These are phyloP conservation scores for Ogataea paradorogensis DNA, from an alignment of 805 yeast species.

Conservation along the genomic window DNA sequence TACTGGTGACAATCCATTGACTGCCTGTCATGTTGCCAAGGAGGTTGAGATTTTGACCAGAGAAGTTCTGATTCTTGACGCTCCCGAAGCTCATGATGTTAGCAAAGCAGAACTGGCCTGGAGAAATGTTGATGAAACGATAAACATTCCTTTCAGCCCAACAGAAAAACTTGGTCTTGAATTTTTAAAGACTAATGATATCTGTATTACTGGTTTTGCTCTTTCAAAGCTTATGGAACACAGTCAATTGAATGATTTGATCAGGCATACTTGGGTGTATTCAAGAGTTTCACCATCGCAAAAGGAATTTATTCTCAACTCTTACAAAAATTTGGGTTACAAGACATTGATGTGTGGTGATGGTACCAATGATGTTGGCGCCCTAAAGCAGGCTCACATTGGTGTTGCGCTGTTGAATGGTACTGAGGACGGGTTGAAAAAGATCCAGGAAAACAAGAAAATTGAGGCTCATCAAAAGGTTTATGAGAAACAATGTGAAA, in stretches of 20 bases:
- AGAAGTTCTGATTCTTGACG: constrained; percentile 81
- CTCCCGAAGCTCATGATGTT: constrained; percentile 65
- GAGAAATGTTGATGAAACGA: constrained; percentile 80
- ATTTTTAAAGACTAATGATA: constrained; percentile 66
- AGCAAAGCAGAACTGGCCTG: constrained; percentile 64
- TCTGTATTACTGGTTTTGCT: constrained; percentile 94
- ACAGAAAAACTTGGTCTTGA: constrained; percentile 51
- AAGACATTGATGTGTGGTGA: constrained; percentile 98
- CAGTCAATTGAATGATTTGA: constrained; percentile 64
- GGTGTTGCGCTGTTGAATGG: constrained; percentile 98
- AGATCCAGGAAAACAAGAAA: constrained; percentile 77
- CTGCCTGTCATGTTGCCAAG: constrained; percentile 96
- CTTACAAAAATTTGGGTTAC: constrained; percentile 84
- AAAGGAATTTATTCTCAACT: constrained; percentile 84
- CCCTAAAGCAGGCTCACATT: constrained; percentile 95
- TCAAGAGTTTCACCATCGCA: constrained; percentile 97
- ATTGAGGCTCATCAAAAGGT: constrained; percentile 60
- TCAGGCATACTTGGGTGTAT: constrained; percentile 92
- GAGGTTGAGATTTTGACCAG: constrained; percentile 86
- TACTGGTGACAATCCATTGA: constrained; percentile 97
- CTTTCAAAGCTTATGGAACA: constrained; percentile 63
- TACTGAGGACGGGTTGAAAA: constrained; percentile 89
- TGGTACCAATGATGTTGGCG: constrained; percentile 99
- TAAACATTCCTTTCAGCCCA: constrained; percentile 63
- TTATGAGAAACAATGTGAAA: constrained; percentile 79